phyloP scores from a whole-genome alignment of 2,329 filamentous ascomycete species.

The Cladophialophora bantiana region DNA sequence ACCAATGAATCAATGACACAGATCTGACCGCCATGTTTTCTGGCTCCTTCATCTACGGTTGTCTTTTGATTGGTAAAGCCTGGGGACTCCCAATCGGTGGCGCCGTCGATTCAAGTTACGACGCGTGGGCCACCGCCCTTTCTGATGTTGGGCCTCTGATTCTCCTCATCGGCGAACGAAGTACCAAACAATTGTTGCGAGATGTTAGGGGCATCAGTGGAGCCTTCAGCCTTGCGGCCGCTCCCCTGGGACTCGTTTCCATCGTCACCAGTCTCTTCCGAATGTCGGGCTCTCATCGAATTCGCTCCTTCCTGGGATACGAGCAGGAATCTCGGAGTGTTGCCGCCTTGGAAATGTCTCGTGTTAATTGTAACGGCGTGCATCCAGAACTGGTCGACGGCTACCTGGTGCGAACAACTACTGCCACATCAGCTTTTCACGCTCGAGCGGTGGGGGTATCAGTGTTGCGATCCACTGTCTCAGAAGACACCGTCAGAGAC shows the following conservation, averaged over 20 bases:
- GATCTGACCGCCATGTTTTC: background rate
- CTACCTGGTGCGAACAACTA: slow-evolving; percentile 14
- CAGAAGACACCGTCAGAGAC: background rate
- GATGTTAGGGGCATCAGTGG: slow-evolving; percentile 8
- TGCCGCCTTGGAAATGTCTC: slow-evolving; percentile 10
- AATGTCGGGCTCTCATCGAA: slow-evolving; percentile 7
- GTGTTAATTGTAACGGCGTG: slow-evolving; percentile 16
- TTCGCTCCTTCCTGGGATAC: slow-evolving; percentile 4
- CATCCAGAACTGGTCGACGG: slow-evolving; percentile 11
- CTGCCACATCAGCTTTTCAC: slow-evolving; percentile 3
- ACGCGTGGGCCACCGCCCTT: slow-evolving; percentile 1
- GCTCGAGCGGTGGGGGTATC: slow-evolving; percentile 4
- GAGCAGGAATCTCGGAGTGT: slow-evolving; percentile 17
- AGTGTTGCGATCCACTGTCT: slow-evolving; percentile 1
- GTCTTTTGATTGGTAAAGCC: slow-evolving; percentile 6
- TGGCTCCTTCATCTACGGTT: background rate
- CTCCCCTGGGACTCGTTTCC: background rate
- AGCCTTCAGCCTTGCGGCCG: slow-evolving; percentile 18
- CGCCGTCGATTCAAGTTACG: slow-evolving; percentile 18
- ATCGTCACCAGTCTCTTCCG: slow-evolving; percentile 14
- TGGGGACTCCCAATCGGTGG: slow-evolving; percentile 11
- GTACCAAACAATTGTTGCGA: slow-evolving; percentile 17
- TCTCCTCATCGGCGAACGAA: slow-evolving; percentile 11
- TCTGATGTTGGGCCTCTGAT: slow-evolving; percentile 11
- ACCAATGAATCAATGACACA: slow-evolving; percentile 1